These are phyloP conservation scores for Coemansia sp. DNA, from an alignment of 192 early-diverging fungal genomes.

Conservation along the genomic window DNA sequence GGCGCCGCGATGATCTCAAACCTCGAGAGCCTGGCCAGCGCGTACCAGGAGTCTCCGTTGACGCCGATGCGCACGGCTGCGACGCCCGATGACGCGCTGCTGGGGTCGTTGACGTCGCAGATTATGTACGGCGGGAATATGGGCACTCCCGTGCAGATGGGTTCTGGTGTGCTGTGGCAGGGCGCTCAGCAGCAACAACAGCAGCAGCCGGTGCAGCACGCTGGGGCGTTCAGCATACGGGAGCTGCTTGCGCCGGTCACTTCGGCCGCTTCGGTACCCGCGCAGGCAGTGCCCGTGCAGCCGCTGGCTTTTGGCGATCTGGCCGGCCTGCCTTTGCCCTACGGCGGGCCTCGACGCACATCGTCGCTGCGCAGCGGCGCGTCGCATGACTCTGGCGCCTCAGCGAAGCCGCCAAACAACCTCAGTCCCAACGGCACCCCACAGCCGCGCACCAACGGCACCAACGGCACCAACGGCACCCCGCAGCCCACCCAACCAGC, in stretches of 20 bases:
- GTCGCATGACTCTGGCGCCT: slow-evolving; percentile 10
- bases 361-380: slow-evolving; percentile 20
- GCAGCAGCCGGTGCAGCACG: neutral
- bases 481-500: too few relatives aligned
- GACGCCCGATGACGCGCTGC: slow-evolving; percentile 15
- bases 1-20: slow-evolving; percentile 43
- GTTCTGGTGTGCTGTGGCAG: too few relatives aligned
- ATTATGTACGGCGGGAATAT: slow-evolving; percentile 22
- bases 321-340: neutral
- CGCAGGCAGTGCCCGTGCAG: too few relatives aligned
- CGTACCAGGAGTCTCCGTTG: slow-evolving; percentile 31
- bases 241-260: slow-evolving; percentile 1
- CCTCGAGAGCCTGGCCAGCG: slow-evolving; percentile 44
- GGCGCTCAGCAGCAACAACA: too few relatives aligned
- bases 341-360: neutral
- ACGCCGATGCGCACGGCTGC: slow-evolving; percentile 16
- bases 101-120: slow-evolving; percentile 38
- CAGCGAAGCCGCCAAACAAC: neutral
- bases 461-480: too few relatives aligned
- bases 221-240: neutral
- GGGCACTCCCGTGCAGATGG: too few relatives aligned
- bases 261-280: neutral
- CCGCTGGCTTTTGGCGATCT: slow-evolving; percentile 5
- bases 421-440: slow-evolving; percentile 13
- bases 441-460: too few relatives aligned